Evolutionary conservation across 2,329 filamentous ascomycete genomes (phyloP).

Genomic region (Aureobasidium sp.): DNA sequence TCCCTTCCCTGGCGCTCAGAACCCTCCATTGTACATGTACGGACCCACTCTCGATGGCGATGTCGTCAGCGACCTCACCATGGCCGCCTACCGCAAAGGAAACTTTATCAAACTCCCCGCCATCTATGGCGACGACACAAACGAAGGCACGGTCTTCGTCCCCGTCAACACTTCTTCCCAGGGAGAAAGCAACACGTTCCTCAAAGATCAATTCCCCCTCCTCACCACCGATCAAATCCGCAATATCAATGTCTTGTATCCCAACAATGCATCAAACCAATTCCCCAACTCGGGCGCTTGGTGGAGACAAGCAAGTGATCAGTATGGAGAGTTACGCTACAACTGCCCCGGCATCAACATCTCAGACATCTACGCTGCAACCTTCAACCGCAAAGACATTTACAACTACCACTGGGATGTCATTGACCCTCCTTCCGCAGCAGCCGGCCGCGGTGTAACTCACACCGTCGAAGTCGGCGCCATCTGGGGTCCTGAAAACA

Average conservation of each 20-base stretch:
- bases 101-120: slow-evolving; percentile 59
- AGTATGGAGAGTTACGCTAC: slow-evolving; percentile 72
- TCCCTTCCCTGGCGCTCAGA: slow-evolving; percentile 49
- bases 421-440: slow-evolving; percentile 60
- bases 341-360: slow-evolving; percentile 69
- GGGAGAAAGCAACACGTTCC: slow-evolving; percentile 58
- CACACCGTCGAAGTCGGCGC: slow-evolving; percentile 74
- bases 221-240: slow-evolving; percentile 58
- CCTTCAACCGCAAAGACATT: background rate
- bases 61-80: slow-evolving; percentile 57
- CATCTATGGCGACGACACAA: slow-evolving; percentile 63
- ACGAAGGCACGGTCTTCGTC: slow-evolving; percentile 72
- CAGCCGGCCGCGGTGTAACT: slow-evolving; percentile 66
- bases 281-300: slow-evolving; percentile 59
- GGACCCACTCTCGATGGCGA: slow-evolving; percentile 57
- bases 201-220: slow-evolving; percentile 65
- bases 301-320: slow-evolving; percentile 65
- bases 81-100: slow-evolving; percentile 52
- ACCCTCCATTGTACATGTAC: slow-evolving; percentile 56
- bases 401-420: slow-evolving; percentile 68
- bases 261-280: slow-evolving; percentile 28
- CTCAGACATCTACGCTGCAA: slow-evolving; percentile 41
- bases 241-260: slow-evolving; percentile 62
- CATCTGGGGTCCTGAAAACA: slow-evolving; percentile 71
- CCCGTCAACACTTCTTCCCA: slow-evolving; percentile 54